Conservation (phyloP, 2,329 filamentous ascomycete genomes). For the Arthrobotrys conoides region DNA sequence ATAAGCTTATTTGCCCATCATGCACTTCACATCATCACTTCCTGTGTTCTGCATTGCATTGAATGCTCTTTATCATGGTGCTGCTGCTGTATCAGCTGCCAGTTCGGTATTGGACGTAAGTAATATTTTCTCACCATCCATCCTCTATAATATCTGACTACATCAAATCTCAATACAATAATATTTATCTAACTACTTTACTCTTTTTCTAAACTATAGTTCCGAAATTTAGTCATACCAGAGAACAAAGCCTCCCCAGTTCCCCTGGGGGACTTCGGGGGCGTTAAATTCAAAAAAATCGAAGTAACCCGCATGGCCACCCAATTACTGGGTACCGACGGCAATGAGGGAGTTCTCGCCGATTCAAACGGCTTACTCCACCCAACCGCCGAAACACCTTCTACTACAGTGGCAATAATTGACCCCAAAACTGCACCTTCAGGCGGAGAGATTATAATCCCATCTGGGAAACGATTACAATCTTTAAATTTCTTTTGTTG, state of each 20-base stretch:
- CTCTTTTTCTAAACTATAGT: conserved; percentile 22
- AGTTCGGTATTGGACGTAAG: conserved; percentile 50
- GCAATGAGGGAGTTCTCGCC: background rate
- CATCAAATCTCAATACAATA: background rate
- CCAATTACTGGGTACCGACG: background rate
- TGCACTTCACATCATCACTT: conserved; percentile 36
- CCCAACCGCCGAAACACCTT: background rate
- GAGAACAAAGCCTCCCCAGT: background rate
- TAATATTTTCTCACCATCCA: no score
- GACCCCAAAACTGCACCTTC: conserved; percentile 5
- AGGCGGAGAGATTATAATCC: conserved; percentile 23
- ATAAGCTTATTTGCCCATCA: conserved; percentile 24
- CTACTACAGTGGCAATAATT: conserved; percentile 40
- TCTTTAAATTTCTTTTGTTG: conserved; percentile 53
- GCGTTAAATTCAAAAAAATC: conserved; percentile 44
- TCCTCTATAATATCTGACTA: background rate
- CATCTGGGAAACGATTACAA: conserved; percentile 35
- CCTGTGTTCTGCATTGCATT: conserved; percentile 27
- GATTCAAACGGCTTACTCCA: conserved; percentile 1
- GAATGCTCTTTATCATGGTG: conserved; percentile 25
- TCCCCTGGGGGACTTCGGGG: conserved; percentile 33
- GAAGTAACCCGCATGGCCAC: conserved; percentile 28
- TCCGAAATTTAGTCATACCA: conserved; percentile 49
- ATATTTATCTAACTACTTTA: background rate
- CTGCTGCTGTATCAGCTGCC: conserved; percentile 30